Percentiles rank a stretch among this genome's conserved stretches.
phyloP scores from a whole-genome alignment of 345 rosid genomes.

The Psidium friedrichsthalianum region DNA sequence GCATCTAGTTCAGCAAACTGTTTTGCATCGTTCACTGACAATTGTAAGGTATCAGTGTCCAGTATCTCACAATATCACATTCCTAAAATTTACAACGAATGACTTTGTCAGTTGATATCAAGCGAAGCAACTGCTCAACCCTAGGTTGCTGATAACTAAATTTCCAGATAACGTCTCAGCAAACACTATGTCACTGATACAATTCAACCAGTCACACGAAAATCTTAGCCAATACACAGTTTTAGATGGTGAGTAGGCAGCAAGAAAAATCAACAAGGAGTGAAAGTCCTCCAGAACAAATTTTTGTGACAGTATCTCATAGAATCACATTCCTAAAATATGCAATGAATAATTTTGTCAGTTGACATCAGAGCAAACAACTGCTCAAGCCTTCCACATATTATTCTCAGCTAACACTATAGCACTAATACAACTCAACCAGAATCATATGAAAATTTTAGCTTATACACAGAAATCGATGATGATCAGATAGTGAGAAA shows the following conservation, averaged over 20 bases:
- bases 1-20: background rate
- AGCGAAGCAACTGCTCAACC: background rate
- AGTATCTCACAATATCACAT: background rate
- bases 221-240: background rate
- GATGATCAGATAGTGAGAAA: background rate
- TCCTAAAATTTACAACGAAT: background rate
- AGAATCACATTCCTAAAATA: background rate
- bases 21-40: background rate
- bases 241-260: background rate
- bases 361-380: background rate
- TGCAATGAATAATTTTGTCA: background rate
- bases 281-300: background rate
- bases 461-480: background rate
- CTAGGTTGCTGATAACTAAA: background rate
- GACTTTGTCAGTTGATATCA: background rate
- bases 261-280: background rate
- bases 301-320: background rate
- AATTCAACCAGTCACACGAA: background rate
- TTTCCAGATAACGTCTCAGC: background rate
- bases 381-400: background rate
- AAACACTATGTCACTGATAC: background rate
- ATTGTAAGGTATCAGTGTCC: background rate
- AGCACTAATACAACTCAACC: background rate
- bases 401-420: background rate
- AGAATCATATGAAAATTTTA: background rate